These are phyloP conservation scores for Hippophae rhamnoides DNA, from an alignment of 306 rosid genomes.

Conservation along the genomic window DNA sequence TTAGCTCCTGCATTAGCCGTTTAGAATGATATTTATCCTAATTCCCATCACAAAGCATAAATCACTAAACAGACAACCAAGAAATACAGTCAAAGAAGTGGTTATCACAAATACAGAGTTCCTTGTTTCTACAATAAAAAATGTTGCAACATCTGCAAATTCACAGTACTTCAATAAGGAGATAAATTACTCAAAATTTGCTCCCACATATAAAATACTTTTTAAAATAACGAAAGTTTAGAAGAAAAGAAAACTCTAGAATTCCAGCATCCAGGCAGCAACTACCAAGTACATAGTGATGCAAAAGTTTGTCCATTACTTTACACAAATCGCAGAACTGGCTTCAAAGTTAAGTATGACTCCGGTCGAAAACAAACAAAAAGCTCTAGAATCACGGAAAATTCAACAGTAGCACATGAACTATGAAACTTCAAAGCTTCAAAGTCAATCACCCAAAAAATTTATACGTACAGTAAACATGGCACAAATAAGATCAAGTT, in stretches of 20 bases:
- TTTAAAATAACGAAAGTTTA: not conserved
- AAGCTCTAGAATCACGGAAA: not conserved
- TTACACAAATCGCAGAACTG: constrained; percentile 1
- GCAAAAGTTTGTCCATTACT: not conserved
- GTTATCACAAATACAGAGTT: too few relatives aligned
- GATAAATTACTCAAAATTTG: too few relatives aligned
- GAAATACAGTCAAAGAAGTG: too few relatives aligned
- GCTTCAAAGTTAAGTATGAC: not conserved
- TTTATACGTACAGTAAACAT: not conserved
- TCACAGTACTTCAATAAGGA: too few relatives aligned
- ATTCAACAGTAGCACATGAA: not conserved
- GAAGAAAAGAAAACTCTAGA: not conserved
- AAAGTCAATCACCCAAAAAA: not conserved
- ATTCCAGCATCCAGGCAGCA: not conserved
- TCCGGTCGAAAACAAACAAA: not conserved
- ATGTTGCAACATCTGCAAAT: too few relatives aligned
- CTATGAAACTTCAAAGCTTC: not conserved
- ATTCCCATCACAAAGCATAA: too few relatives aligned
- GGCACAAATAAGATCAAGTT: not conserved
- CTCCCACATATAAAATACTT: not conserved
- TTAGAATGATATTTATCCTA: too few relatives aligned
- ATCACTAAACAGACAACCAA: too few relatives aligned
- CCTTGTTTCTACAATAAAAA: too few relatives aligned
- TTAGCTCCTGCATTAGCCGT: too few relatives aligned
- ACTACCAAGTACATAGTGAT: not conserved